Evolutionary conservation across 257 asterid species (phyloP).

Genomic region (Solanum arcanum): DNA sequence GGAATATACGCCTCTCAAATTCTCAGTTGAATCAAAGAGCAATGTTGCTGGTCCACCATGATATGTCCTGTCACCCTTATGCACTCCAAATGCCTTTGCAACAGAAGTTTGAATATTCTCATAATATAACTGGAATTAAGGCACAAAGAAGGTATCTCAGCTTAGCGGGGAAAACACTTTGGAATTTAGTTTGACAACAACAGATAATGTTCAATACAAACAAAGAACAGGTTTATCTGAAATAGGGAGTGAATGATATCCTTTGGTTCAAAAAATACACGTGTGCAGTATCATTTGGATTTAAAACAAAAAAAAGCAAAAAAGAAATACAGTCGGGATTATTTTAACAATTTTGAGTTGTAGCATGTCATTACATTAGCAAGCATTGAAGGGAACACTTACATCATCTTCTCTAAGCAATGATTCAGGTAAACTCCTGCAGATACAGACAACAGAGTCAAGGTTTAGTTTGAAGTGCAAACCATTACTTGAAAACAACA

Average conservation of each 20-base stretch:
- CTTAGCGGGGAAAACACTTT: not conserved
- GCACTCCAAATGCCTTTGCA: slow-evolving; percentile 40
- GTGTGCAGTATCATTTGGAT: not conserved
- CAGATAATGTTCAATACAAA: not conserved
- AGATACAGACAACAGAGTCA: slow-evolving; percentile 1
- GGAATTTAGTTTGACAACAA: not conserved
- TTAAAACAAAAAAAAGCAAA: not conserved
- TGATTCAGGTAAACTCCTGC: slow-evolving; percentile 65
- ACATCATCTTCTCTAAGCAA: slow-evolving; percentile 73
- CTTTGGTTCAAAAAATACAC: not conserved
- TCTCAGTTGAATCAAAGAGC: slow-evolving; percentile 11
- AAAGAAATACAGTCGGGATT: not conserved
- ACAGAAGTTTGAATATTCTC: slow-evolving; percentile 41
- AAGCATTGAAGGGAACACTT: slow-evolving; percentile 15
- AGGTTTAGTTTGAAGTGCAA: slow-evolving; percentile 1
- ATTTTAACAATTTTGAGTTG: not conserved
- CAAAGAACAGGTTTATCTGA: not conserved
- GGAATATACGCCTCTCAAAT: slow-evolving; percentile 18
- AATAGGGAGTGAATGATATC: not conserved
- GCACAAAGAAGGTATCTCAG: not conserved
- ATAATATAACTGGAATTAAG: slow-evolving; percentile 35
- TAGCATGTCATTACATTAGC: not conserved
- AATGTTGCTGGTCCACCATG: slow-evolving; percentile 10
- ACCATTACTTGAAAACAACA: not conserved
- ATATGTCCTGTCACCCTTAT: slow-evolving; percentile 6